Base-by-base conservation (phyloP, 164 flowering plant species). In the Annona squamosa region DNA sequence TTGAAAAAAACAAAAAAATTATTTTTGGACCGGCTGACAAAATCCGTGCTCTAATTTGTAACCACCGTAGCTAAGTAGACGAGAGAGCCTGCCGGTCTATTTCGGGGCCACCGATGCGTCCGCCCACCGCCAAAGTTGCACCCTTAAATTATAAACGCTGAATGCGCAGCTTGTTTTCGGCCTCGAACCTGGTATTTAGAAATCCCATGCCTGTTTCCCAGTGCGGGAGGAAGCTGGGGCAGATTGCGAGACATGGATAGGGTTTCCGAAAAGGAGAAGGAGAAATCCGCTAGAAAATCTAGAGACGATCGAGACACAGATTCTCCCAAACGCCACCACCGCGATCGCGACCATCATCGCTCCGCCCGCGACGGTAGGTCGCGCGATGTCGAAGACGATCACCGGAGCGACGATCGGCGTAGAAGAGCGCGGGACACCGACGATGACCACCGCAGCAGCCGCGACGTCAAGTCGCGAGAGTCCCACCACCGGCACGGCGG, bases 171-270 rank as follows among this genome's bases (percentile, higher is more conserved):
- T 26, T 26, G 37, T 26, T 26, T 26, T 26, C 37, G 37, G 37
- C 37, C 37, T 26, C 37, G 37, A 26, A 26, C 37, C 37, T 26
- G 37, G 37, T 26, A 26, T 26, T 26, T 26, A 26, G 37, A 26
- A 26, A 26, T 26, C 37, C 37, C 37, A 26, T 26, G 37, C 61
- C 61, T 56, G 13, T 26, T 26, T 26, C 37, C 37, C 37, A 26
- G 37, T 26, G 37, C 37, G 37, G 2, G 26, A 48, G 57, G 12
- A 2, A 48, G 56, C 37, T 26, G 37, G 12, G 57, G 12, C 10
- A 48, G 57, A 48, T 7, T 5, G 59, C 9, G 59, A 52, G 52
- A 68, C 56, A 68, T 68, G 70, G 57, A 68, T 68, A 68, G 70
- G 57, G 52, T 47, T 68, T 47, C 19, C 3, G 71, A 69, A 10